Evolutionary conservation across 2,329 filamentous ascomycete species (phyloP).

Genomic region (Alternaria metachromatica): DNA sequence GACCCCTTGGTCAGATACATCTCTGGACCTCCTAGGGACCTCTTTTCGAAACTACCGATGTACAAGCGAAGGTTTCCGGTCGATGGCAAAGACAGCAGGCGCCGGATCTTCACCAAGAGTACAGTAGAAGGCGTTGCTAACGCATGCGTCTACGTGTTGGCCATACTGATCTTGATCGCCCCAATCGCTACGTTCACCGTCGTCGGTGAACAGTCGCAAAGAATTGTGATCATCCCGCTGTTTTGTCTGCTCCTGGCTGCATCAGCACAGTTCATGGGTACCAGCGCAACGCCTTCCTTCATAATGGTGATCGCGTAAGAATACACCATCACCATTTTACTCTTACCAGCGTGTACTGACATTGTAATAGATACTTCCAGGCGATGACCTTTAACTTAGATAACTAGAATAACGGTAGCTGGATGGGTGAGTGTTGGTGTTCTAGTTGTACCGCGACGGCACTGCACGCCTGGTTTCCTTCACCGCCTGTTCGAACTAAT

Average conservation of each 20-base stretch:
- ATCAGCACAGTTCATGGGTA: slow-evolving; percentile 7
- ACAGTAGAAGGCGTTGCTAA: neutral
- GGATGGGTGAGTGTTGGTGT: neutral
- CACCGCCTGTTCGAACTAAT: neutral
- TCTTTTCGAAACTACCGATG: neutral
- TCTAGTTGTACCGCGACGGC: neutral
- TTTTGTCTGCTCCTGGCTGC: neutral
- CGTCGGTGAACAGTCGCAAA: neutral
- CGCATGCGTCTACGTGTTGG: neutral
- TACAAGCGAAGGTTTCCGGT: neutral
- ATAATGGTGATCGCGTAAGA: neutral
- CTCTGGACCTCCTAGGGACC: neutral
- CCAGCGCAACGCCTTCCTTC: neutral
- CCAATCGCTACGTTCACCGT: slow-evolving; percentile 5
- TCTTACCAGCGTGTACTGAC: neutral
- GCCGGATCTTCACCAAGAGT: neutral
- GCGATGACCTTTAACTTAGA: neutral
- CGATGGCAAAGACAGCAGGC: neutral
- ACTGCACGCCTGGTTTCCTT: neutral
- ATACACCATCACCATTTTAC: neutral
- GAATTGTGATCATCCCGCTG: slow-evolving; percentile 4
- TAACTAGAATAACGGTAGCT: neutral
- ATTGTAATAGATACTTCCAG: slow-evolving; percentile 2
- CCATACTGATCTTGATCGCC: slow-evolving; percentile 1
- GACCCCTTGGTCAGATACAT: neutral